Evolutionary conservation across 768 basidiomycete species (phyloP).

Genomic region (Amyloporia xantha): DNA sequence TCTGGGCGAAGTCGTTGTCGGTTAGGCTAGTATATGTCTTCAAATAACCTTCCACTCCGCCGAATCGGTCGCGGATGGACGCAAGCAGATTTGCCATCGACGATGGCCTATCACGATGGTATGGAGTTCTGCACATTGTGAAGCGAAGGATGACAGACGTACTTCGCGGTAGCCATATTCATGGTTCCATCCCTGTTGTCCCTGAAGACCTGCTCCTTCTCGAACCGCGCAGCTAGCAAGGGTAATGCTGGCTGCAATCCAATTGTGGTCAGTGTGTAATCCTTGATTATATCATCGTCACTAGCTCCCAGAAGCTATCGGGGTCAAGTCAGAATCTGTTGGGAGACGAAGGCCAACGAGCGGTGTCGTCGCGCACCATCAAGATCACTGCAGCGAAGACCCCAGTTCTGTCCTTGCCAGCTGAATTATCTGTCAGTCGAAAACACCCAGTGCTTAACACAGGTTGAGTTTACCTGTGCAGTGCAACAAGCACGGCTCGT

Average conservation of each 20-base stretch:
- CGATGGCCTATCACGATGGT: constrained; percentile 32
- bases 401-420: constrained; percentile 40
- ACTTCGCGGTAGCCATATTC: constrained; percentile 32
- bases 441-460: neutral
- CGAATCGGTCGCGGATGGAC: constrained; percentile 30
- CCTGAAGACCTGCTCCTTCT: constrained; percentile 23
- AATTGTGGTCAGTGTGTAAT: constrained; percentile 34
- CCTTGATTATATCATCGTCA: constrained; percentile 33
- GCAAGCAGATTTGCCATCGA: constrained; percentile 28
- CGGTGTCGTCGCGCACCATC: constrained; percentile 18
- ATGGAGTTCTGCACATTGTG: neutral
- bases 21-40: constrained; percentile 24
- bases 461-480: constrained; percentile 39
- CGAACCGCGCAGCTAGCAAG: constrained; percentile 26
- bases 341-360: neutral
- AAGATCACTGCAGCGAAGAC: constrained; percentile 31
- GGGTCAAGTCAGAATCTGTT: neutral
- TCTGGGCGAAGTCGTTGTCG: constrained; percentile 24
- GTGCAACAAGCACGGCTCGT: constrained; percentile 34
- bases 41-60: constrained; percentile 31
- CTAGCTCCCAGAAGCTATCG: constrained; percentile 32
- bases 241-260: constrained; percentile 31
- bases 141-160: no score
- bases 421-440: constrained; percentile 15
- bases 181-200: constrained; percentile 30